Base-by-base conservation (phyloP, 768 basidiomycete species). In the Daedaleopsis sinensis region DNA sequence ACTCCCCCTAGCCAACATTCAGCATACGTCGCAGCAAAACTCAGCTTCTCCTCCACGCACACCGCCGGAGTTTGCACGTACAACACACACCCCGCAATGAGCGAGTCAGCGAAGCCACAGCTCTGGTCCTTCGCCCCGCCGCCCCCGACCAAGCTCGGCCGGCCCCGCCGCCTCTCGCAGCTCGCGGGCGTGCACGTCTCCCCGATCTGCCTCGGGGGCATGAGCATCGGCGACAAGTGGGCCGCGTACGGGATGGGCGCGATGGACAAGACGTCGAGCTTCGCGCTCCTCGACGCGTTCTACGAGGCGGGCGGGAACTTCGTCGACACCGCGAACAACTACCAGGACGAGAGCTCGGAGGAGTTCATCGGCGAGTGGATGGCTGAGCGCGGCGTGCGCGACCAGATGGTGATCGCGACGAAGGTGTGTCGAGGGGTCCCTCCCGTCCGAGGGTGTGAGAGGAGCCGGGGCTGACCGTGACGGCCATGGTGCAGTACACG, bases 341-440 rank as follows among this genome's bases (percentile, higher is more conserved):
- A 42, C 13, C 71, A 74, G 65, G 63, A 72, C 52, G 76, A 68
- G 35, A 57, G 72, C 54, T 67, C 63, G n/a, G 76, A 78, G 61
- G 52, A 65, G 55, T 76, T 74, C 67, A 65, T 78, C 48, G 77
- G 77, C 19, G 77, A 78, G 57, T 78, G 77, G 77, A 73, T 75
- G 71, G 67, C 72, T 58, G 61, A 59, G 43, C 63, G 73, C 19
- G 67, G 68, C 0, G 69, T 70, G 52, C 67, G 77, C n/a, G 74
- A 78, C 62, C 71, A 75, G 52, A 68, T 78, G 19, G 70, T 77
- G 49, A 53, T 76, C 37, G 64, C 64, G 2, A 67, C 68, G 8
- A 67, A 66, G 49, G 64, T 73, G 9, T 16, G 57, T 52, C 12
- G n/a, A n/a, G n/a, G n/a, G n/a, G n/a, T n/a, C n/a, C n/a, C n/a